Base-by-base conservation (phyloP, 1,284 basidiomycete genomes). In the Volvariella volvacea region DNA sequence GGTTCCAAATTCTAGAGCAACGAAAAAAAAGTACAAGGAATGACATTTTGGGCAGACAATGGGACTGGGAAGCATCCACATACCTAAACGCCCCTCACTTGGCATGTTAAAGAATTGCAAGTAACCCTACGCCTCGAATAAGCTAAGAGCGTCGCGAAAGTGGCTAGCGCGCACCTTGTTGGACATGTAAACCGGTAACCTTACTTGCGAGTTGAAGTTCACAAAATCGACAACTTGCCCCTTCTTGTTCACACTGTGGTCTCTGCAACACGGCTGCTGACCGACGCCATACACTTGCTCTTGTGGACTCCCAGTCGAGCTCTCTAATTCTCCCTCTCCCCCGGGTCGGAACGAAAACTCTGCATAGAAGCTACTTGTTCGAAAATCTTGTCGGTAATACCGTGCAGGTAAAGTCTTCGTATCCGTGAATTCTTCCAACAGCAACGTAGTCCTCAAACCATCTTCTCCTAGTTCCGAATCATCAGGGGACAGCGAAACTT, bases 201-300 rank as follows among this genome's bases (percentile, higher is more conserved):
- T 61, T n/a, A 67, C 64, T 50, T 68, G 64, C 6, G 65, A 67
- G 46, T 70, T 68, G 48, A 56, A 68, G 42, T 68, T 67, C 32
- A 68, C 56, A 28, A 70, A 44, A 51, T 68, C 67, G n/a, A 68
- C 55, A 4, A 66, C 62, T 43, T 68, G 64, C 2, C 66, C 65
- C 52, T 69, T 69, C 56, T 69, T 67, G 48, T 68, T 70, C 4
- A 70, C 62, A 1, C 62, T 61, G 50, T 68, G 55, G 46, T 70
- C 67, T 4, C 57, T 64, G 49, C 68, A 69, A 48, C 67, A 68
- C 15, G 63, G 61, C 39, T 68, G 67, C 50, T 70, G 67, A 3
- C 68, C 67, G 4, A 56, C 55, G 3, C 65, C 68, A 50, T 61
- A 67, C 47, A 68, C 62, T 6, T 28, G 25, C 12, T 28, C 25